phyloP scores from a whole-genome alignment of 495 filamentous ascomycete species.

The Penicillium silybi region DNA sequence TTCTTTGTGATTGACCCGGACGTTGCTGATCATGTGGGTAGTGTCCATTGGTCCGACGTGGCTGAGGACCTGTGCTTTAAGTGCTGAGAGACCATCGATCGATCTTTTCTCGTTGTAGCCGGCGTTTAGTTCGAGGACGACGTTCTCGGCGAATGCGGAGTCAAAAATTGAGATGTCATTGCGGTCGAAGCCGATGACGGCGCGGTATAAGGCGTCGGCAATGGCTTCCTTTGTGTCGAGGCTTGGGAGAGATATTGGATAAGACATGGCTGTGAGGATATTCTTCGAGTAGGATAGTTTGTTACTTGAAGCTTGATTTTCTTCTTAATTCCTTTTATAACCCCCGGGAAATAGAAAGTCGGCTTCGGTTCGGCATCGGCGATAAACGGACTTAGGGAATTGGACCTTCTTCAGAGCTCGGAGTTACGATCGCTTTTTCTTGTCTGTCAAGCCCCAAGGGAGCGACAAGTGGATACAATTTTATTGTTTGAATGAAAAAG shows the following conservation, averaged over 20 bases:
- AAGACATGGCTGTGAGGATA: neutral
- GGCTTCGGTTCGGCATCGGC: neutral
- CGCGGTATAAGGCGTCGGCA: slow-evolving; percentile 28
- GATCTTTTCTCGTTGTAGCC: neutral
- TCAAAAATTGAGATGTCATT: slow-evolving; percentile 23
- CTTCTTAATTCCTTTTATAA: neutral
- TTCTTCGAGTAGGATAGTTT: neutral
- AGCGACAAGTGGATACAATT: neutral
- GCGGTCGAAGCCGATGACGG: slow-evolving; percentile 24
- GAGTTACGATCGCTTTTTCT: neutral
- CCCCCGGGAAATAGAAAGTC: neutral
- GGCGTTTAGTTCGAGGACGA: slow-evolving; percentile 20
- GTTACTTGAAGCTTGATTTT: neutral
- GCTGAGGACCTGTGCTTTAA: slow-evolving; percentile 14
- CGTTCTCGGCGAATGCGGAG: slow-evolving; percentile 18
- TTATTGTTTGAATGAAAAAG: neutral
- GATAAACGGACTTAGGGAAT: neutral
- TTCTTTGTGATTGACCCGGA: slow-evolving; percentile 25
- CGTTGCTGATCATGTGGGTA: slow-evolving; percentile 29
- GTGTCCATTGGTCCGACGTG: slow-evolving; percentile 25
- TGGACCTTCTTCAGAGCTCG: neutral
- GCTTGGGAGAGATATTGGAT: neutral
- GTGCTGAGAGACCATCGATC: slow-evolving; percentile 14
- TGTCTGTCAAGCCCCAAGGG: neutral
- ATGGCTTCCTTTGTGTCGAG: slow-evolving; percentile 22